Conservation (phyloP, 371 early-diverging fungal species). For the Blakeslea trispora region DNA sequence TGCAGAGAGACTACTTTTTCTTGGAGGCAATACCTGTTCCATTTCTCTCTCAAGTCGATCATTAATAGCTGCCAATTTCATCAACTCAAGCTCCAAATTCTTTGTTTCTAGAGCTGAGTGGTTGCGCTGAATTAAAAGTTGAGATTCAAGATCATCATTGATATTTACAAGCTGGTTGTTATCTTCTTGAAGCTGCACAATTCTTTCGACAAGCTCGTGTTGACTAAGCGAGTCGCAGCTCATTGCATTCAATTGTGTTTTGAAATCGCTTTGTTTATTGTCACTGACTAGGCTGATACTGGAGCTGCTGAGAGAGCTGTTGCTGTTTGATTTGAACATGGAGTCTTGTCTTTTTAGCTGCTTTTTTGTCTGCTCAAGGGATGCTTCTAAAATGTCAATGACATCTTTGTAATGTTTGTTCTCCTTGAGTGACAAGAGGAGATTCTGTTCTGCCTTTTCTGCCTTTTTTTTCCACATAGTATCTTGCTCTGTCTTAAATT, state of each 20-base stretch:
- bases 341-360: not conserved
- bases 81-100: slow-evolving; percentile 44
- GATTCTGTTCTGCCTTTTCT: slow-evolving; percentile 12
- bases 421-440: slow-evolving; percentile 11
- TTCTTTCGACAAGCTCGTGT: slow-evolving; percentile 26
- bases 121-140: slow-evolving; percentile 41
- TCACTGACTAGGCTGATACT: not conserved
- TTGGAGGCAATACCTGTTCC: slow-evolving; percentile 47
- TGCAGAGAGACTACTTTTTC: slow-evolving; percentile 6
- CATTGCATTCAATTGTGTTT: not conserved
- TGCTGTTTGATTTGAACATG: not conserved
- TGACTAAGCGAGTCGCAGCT: slow-evolving; percentile 8
- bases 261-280: not conserved
- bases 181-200: slow-evolving; percentile 36
- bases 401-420: slow-evolving; percentile 6
- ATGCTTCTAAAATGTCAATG: slow-evolving; percentile 8
- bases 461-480: slow-evolving; percentile 13
- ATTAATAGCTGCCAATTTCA: slow-evolving; percentile 49
- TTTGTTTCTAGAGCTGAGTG: slow-evolving; percentile 42
- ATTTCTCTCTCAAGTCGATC: slow-evolving; percentile 53
- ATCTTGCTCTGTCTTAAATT: slow-evolving; percentile 20
- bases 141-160: slow-evolving; percentile 43
- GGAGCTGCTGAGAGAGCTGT: not conserved
- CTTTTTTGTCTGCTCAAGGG: slow-evolving; percentile 8
- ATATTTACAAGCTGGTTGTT: slow-evolving; percentile 37